Conservation (phyloP, 306 rosid species). For the Sechiopsis laciniata region DNA sequence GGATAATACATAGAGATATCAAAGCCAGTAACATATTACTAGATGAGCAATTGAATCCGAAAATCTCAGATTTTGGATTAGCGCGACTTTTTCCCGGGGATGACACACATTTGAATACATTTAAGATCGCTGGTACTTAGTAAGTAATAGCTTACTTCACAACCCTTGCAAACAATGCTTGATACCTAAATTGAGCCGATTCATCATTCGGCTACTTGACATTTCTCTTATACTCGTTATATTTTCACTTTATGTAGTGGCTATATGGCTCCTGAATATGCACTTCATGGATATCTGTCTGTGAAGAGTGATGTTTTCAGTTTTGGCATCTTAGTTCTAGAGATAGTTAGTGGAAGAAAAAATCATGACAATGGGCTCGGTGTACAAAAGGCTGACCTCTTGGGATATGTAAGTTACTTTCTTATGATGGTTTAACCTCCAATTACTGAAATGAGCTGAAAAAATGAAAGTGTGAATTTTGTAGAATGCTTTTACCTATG, state of each 20-base stretch:
- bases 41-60: constrained; percentile 67
- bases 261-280: constrained; percentile 93
- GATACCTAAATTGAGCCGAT: background rate
- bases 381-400: constrained; percentile 59
- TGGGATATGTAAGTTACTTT: constrained; percentile 57
- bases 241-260: constrained; percentile 43
- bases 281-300: constrained; percentile 72
- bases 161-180: background rate
- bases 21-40: constrained; percentile 83
- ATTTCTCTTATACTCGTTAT: background rate
- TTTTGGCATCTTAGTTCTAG: constrained; percentile 68
- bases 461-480: background rate
- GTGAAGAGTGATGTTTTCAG: constrained; percentile 90
- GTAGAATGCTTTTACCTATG: constrained; percentile 2
- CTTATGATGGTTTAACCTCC: background rate
- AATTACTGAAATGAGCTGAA: background rate
- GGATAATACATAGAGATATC: constrained; percentile 85
- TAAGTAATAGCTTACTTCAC: constrained; percentile 43
- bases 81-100: constrained; percentile 94
- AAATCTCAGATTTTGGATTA: constrained; percentile 82
- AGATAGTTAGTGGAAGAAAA: constrained; percentile 81
- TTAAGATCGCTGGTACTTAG: constrained; percentile 84
- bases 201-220: background rate
- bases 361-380: constrained; percentile 43
- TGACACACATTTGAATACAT: constrained; percentile 73